Evolutionary conservation across 768 basidiomycete genomes (phyloP).

Genomic region (Exsudoporus frostii): DNA sequence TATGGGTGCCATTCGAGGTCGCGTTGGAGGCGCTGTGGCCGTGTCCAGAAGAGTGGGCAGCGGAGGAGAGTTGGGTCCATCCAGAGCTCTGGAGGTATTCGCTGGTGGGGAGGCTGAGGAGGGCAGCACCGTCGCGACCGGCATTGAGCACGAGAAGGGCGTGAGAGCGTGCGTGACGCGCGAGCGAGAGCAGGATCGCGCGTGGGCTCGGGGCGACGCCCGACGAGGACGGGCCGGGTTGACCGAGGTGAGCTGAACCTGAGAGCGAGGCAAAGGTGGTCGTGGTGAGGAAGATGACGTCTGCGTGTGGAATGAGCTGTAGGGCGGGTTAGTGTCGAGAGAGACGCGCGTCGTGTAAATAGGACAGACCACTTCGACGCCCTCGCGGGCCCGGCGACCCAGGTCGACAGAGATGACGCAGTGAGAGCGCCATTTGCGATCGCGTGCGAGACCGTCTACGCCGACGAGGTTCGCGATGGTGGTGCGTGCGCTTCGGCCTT

Average conservation of each 20-base stretch:
- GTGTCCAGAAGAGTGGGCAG: constrained; percentile 10
- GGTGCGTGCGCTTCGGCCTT: constrained; percentile 76
- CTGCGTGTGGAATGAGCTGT: constrained; percentile 78
- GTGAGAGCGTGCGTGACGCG: constrained; percentile 63
- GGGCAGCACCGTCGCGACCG: constrained; percentile 76
- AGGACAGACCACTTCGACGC: constrained; percentile 70
- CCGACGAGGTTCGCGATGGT: constrained; percentile 77
- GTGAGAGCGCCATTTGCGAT: constrained; percentile 79
- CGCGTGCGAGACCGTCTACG: constrained; percentile 75
- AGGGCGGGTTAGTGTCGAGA: background rate
- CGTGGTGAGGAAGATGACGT: constrained; percentile 67
- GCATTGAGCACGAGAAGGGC: constrained; percentile 81
- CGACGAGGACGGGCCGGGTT: constrained; percentile 33
- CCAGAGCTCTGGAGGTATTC: constrained; percentile 86
- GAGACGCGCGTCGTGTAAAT: background rate
- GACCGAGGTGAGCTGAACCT: background rate
- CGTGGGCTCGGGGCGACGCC: constrained; percentile 62
- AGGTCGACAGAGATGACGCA: constrained; percentile 82
- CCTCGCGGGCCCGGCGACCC: constrained; percentile 69
- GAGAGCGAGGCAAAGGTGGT: constrained; percentile 26
- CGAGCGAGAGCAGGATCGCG: constrained; percentile 72
- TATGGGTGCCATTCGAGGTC: constrained; percentile 15
- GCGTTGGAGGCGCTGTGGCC: constrained; percentile 17
- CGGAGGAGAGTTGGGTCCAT: constrained; percentile 45
- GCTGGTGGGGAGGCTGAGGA: constrained; percentile 74